Evolutionary conservation across 305 asterid species (phyloP).

Genomic region (Euphrasia arctica): DNA sequence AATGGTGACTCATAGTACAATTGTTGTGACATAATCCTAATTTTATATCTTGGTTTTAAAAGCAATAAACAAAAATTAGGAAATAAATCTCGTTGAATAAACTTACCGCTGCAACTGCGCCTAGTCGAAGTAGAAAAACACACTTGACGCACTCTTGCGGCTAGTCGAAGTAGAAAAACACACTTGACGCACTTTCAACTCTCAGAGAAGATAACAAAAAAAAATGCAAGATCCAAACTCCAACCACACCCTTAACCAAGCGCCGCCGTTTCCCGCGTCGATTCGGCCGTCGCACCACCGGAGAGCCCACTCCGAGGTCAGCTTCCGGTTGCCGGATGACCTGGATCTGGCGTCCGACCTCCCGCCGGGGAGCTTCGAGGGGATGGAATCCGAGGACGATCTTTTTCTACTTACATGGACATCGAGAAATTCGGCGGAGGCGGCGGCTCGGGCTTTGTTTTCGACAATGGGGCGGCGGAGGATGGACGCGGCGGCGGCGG

Average conservation of each 20-base stretch:
- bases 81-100: too few species aligned
- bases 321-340: constrained; percentile 59
- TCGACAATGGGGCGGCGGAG: constrained; percentile 32
- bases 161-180: neutral
- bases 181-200: neutral
- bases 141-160: neutral
- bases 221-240: constrained; percentile 46
- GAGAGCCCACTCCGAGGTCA: constrained; percentile 68
- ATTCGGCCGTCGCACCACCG: constrained; percentile 69
- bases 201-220: neutral
- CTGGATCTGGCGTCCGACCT: constrained; percentile 54
- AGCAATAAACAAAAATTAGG: too few species aligned
- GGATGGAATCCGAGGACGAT: constrained; percentile 71
- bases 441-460: constrained; percentile 18
- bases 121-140: neutral
- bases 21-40: too few species aligned
- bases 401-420: constrained; percentile 62
- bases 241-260: constrained; percentile 21
- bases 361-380: constrained; percentile 54
- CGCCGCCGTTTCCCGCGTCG: constrained; percentile 35
- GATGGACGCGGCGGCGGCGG: constrained; percentile 18
- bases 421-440: constrained; percentile 53
- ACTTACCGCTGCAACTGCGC: too few species aligned
- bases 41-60: too few species aligned
- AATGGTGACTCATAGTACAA: too few species aligned